Percentiles rank a stretch among this genome's conserved stretches.
Conservation (phyloP, 495 filamentous ascomycete genomes). For the Neurospora terricola region DNA sequence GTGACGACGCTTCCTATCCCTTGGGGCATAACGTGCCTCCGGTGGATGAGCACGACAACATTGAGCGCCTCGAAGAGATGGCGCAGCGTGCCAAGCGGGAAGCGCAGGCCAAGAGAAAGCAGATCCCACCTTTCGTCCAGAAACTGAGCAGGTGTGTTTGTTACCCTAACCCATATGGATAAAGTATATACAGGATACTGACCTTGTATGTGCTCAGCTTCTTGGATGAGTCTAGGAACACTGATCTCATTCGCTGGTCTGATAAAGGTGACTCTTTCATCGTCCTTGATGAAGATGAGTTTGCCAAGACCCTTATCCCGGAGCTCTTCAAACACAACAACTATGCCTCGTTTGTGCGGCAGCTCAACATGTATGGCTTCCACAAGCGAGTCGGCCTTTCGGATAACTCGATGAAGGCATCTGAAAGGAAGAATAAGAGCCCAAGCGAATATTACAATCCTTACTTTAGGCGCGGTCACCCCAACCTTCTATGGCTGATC, state of each 20-base stretch:
- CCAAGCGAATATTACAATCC: constrained; percentile 97
- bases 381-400: constrained; percentile 97
- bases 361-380: constrained; percentile 99
- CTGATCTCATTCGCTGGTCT: constrained; percentile 94
- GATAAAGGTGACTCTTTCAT: constrained; percentile 93
- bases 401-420: constrained; percentile 95
- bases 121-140: constrained; percentile 96
- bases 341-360: constrained; percentile 96
- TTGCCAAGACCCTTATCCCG: constrained; percentile 92
- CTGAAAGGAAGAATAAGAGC: constrained; percentile 91
- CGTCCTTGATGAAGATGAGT: constrained; percentile 95
- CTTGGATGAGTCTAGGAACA: constrained; percentile 82
- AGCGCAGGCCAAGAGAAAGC: constrained; percentile 75
- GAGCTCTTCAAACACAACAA: constrained; percentile 99
- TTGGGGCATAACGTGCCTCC: constrained; percentile 20
- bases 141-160: constrained; percentile 81
- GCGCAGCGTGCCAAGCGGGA: constrained; percentile 72
- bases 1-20: constrained; percentile 35
- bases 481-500: constrained; percentile 93
- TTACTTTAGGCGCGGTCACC: constrained; percentile 87
- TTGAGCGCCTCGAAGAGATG: constrained; percentile 67
- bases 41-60: constrained; percentile 53
- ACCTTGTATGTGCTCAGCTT: constrained; percentile 49
- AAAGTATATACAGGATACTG: not conserved
- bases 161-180: not conserved